Evolutionary conservation across 352 stramenopile genomes (phyloP).

Genomic region (Hyaloperonospora brassicae): DNA sequence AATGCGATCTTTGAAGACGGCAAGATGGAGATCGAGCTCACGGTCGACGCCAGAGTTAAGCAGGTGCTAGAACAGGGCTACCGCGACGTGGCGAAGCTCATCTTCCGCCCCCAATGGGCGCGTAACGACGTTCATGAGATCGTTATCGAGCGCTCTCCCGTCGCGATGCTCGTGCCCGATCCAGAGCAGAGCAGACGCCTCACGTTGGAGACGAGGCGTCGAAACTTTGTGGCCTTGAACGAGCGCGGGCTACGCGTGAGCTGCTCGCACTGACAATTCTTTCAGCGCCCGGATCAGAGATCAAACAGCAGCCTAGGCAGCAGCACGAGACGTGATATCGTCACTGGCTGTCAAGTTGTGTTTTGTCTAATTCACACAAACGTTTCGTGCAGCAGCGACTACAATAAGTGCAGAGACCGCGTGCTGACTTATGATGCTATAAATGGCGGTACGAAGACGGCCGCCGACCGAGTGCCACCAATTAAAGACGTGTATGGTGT

Average conservation of each 20-base stretch:
- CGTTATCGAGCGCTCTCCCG: too few relatives aligned
- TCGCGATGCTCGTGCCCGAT: too few relatives aligned
- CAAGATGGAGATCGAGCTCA: slow-evolving; percentile 68
- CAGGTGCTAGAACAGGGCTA: too few relatives aligned
- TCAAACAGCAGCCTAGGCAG: background rate
- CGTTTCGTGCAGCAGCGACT: slow-evolving; percentile 11
- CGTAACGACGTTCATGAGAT: too few relatives aligned
- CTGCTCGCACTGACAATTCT: slow-evolving; percentile 76
- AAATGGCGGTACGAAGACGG: too few relatives aligned
- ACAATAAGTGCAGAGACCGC: too few relatives aligned
- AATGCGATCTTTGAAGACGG: slow-evolving; percentile 80
- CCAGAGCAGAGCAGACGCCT: too few relatives aligned
- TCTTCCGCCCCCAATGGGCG: too few relatives aligned
- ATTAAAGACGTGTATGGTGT: too few relatives aligned
- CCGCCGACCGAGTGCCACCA: too few relatives aligned
- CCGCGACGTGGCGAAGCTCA: background rate
- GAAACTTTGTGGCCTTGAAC: slow-evolving; percentile 59
- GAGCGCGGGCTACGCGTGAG: slow-evolving; percentile 55
- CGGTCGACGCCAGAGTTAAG: slow-evolving; percentile 15
- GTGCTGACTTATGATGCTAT: too few relatives aligned
- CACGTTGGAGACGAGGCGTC: slow-evolving; percentile 27
- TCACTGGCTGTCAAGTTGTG: slow-evolving; percentile 29
- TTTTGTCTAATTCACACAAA: slow-evolving; percentile 80
- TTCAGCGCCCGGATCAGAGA: slow-evolving; percentile 1
- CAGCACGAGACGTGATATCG: too few relatives aligned